Evolutionary conservation across 805 yeast genomes (phyloP).

Genomic region (Nakazawaea sp.): DNA sequence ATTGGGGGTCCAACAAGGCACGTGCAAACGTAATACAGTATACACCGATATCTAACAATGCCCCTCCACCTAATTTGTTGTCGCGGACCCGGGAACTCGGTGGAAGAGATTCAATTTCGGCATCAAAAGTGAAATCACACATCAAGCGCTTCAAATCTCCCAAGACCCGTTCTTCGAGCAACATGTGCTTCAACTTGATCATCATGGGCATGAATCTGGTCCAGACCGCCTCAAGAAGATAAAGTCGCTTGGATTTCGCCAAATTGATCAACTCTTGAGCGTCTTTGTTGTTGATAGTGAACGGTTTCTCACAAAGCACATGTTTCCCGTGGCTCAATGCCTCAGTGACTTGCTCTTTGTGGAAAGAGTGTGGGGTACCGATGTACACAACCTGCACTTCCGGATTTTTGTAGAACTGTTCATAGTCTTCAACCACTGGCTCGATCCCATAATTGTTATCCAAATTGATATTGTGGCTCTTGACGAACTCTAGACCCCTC

Average conservation of each 20-base stretch:
- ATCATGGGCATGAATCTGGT: conserved; percentile 46
- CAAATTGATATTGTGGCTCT: conserved; percentile 14
- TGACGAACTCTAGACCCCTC: conserved; percentile 30
- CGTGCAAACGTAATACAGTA: conserved; percentile 42
- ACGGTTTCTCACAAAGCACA: conserved; percentile 50
- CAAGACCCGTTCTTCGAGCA: conserved; percentile 32
- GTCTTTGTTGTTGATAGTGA: conserved; percentile 40
- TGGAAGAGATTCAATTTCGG: conserved; percentile 26
- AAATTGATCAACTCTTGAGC: conserved; percentile 31
- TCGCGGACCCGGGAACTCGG: conserved; percentile 31
- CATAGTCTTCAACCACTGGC: conserved; percentile 26
- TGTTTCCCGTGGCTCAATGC: conserved; percentile 40
- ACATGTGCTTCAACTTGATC: conserved; percentile 24
- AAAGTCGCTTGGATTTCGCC: conserved; percentile 36
- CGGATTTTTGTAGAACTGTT: conserved; percentile 34
- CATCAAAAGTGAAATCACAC: conserved; percentile 34
- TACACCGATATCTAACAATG: conserved; percentile 48
- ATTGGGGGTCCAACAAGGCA: conserved; percentile 27
- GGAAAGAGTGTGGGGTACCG: conserved; percentile 49
- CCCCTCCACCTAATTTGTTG: conserved; percentile 47
- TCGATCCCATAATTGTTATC: conserved; percentile 10
- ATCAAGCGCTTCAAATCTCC: conserved; percentile 40
- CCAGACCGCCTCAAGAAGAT: conserved; percentile 58
- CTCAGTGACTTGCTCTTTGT: conserved; percentile 35
- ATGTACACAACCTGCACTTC: conserved; percentile 44